Percentiles rank a stretch among this genome's conserved stretches.
Evolutionary conservation across 108 stramenopile genomes (phyloP).

Genomic region (Tribonema minus): DNA sequence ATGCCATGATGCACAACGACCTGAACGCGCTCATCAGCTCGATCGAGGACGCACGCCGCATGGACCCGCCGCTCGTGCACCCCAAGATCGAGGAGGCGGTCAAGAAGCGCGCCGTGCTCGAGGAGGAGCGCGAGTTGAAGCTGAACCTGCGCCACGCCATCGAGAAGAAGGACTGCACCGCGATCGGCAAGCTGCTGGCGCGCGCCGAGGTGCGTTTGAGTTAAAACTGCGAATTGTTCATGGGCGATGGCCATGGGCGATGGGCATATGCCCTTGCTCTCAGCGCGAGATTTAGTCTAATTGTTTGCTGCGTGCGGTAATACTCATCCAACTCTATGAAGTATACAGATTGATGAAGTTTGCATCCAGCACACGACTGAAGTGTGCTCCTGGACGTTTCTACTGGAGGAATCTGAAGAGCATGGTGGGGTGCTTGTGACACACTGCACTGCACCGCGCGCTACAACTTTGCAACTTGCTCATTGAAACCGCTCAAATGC

Average conservation of each 20-base stretch:
- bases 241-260: no score
- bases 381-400: no score
- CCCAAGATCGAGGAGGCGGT: constrained; percentile 37
- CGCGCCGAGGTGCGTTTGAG: not conserved
- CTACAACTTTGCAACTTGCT: no score
- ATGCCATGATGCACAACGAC: constrained; percentile 41
- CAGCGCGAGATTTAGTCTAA: no score
- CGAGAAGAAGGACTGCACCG: not conserved
- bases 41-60: constrained; percentile 25
- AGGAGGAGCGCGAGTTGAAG: constrained; percentile 47
- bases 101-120: constrained; percentile 13
- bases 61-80: constrained; percentile 37
- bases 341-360: no score
- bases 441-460: not conserved
- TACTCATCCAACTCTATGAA: no score
- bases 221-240: no score
- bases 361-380: not conserved
- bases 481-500: no score
- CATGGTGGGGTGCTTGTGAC: no score
- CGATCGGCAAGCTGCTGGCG: not conserved
- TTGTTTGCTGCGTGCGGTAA: no score
- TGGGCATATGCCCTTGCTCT: no score
- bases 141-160: constrained; percentile 41
- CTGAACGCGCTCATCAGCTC: constrained; percentile 41
- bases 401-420: no score